These are phyloP conservation scores for Thuja plicata DNA, from an alignment of 83 land plant genomes.

Conservation along the genomic window DNA sequence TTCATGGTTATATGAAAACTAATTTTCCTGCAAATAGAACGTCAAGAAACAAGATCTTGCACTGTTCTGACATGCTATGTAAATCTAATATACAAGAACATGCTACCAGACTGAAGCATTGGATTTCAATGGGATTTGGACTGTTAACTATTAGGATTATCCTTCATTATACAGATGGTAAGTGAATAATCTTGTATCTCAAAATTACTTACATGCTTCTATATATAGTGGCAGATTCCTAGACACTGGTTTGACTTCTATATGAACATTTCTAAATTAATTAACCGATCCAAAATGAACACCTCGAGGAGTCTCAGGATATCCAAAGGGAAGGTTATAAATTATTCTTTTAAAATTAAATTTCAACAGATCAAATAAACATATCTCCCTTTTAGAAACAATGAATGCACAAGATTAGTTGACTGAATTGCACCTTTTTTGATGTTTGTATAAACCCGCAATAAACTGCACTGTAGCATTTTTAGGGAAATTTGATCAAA, in stretches of 20 bases:
- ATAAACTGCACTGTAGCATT: background rate
- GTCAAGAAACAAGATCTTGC: background rate
- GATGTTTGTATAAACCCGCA: background rate
- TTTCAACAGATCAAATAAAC: too few relatives aligned
- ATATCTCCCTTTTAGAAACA: too few relatives aligned
- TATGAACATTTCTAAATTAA: background rate
- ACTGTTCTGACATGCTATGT: background rate
- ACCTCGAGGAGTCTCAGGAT: too few relatives aligned
- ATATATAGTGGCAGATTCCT: too few relatives aligned
- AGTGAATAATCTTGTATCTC: background rate
- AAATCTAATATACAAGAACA: conserved; percentile 38
- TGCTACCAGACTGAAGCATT: conserved; percentile 55
- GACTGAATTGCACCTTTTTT: too few relatives aligned
- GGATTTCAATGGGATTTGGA: conserved; percentile 49
- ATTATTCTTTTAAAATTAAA: too few relatives aligned
- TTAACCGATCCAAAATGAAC: too few relatives aligned
- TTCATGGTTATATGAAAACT: conserved; percentile 38
- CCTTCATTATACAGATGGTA: conserved; percentile 65
- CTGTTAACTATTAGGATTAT: conserved; percentile 51
- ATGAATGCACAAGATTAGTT: too few relatives aligned
- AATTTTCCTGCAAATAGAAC: background rate
- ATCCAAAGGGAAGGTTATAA: too few relatives aligned
- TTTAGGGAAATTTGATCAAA: too few relatives aligned
- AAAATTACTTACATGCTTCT: background rate
- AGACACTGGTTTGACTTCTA: background rate